phyloP scores from a whole-genome alignment of 805 yeast species.

The Myxozyma vanderwaltii region DNA sequence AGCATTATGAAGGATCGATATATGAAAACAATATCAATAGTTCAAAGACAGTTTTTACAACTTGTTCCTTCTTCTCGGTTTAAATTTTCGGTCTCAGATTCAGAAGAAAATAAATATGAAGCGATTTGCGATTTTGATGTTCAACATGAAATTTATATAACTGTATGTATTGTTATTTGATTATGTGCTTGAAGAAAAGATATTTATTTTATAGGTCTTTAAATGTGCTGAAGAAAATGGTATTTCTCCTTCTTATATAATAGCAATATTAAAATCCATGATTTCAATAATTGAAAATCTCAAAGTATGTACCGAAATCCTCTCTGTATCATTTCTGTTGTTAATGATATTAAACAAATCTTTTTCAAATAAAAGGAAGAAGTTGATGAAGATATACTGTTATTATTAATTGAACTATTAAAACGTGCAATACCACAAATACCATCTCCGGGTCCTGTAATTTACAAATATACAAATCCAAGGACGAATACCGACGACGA shows the following conservation, averaged over 20 bases:
- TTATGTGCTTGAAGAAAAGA: neutral
- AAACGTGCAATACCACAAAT: neutral
- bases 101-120: neutral
- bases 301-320: neutral
- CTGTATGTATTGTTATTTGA: neutral
- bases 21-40: neutral
- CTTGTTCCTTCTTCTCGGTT: conserved; percentile 21
- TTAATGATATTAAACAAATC: too few species aligned
- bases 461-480: neutral
- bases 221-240: conserved; percentile 2
- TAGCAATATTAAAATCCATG: conserved; percentile 5
- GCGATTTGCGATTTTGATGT: conserved; percentile 17
- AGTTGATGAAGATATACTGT: conserved; percentile 15
- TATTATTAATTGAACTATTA: conserved; percentile 6
- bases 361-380: too few species aligned
- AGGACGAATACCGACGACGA: neutral
- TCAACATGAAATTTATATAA: conserved; percentile 10
- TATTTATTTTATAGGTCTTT: neutral
- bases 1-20: neutral
- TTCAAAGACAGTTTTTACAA: conserved; percentile 28
- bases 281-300: conserved; percentile 2
- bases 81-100: neutral
- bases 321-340: too few species aligned
- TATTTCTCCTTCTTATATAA: conserved; percentile 10
- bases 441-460: conserved; percentile 19